Conservation (phyloP, 441 rosid species). For the Populus hybrid region DNA sequence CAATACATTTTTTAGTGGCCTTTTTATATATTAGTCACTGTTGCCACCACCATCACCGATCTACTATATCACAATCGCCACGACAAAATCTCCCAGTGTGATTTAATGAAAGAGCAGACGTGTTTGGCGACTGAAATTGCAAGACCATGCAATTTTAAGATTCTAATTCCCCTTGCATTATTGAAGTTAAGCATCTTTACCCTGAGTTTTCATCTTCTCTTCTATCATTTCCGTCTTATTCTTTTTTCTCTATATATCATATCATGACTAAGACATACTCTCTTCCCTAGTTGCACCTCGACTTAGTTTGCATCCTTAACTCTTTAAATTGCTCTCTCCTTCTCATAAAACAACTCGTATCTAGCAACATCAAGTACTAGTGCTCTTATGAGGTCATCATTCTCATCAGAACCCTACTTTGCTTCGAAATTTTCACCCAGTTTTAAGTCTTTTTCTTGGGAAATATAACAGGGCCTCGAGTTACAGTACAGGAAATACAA, state of each 20-base stretch:
- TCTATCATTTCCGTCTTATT: slow-evolving; percentile 44
- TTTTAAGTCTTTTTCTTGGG: not conserved
- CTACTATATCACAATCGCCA: not conserved
- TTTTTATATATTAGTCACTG: not conserved
- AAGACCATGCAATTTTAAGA: slow-evolving; percentile 21
- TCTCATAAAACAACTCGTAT: slow-evolving; percentile 12
- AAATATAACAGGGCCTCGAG: not conserved
- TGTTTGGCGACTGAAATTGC: slow-evolving; percentile 22
- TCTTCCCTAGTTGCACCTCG: slow-evolving; percentile 38
- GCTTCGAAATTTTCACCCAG: not conserved
- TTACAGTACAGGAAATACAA: slow-evolving; percentile 20
- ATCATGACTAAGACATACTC: slow-evolving; percentile 35
- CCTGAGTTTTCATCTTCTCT: slow-evolving; percentile 33
- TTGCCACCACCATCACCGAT: not conserved
- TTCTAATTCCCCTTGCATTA: slow-evolving; percentile 59
- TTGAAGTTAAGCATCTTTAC: slow-evolving; percentile 66
- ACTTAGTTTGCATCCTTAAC: slow-evolving; percentile 13
- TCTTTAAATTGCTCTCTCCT: slow-evolving; percentile 26
- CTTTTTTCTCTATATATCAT: slow-evolving; percentile 20
- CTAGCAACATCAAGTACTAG: not conserved
- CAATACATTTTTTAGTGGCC: not conserved
- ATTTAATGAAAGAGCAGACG: not conserved
- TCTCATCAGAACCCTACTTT: not conserved
- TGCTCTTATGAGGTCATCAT: not conserved
- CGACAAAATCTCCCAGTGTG: not conserved